Evolutionary conservation across 345 rosid genomes (phyloP), one percentile per base, ranked within the genome.

Genomic region (Gossypium longicalyx): DNA sequence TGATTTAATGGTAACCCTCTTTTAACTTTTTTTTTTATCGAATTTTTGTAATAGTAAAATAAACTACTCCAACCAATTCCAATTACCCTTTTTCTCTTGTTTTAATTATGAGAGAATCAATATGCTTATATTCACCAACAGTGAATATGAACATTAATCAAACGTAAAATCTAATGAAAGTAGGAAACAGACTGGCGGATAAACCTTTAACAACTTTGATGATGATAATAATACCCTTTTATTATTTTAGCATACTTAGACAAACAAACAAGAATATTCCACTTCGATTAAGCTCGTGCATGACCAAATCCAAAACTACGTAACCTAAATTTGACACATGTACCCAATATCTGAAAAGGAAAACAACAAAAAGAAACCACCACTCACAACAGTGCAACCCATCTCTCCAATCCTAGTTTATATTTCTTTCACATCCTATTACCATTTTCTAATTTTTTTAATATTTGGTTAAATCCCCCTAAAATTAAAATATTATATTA

Each of bases 261-360:
- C 56, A 75, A 78, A 51, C 12, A 72, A 23, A 22, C 29, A 57
- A 19, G 53, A 29, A 27, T 72, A 22, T n/a, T 54, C 71, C 62
- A n/a, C 25, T 54, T 22, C 7, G 72, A 60, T 41, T 52, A 38
- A 29, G 29, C 12, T 15, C 22, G 53, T 2, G 56, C 59, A 54
- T n/a, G 23, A 7, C 23, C 59, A 17, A 34, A 34, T 0, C 7
- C 2, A 34, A 34, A 34, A 34, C 7, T 34, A 34, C 41, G 49
- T 45, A 11, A 38, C 6, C 12, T 23, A 17, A 17, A 23, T 34
- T 34, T 34, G 34, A 76, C 65, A 52, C 76, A 25, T 67, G 58
- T 25, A 71, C 47, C 0, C 4, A 49, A 54, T 58, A 7, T 17
- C 12, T 56, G 71, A 70, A 34, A 34, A 34, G 38, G 7, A 54